Conservation (phyloP, 345 rosid genomes). For the Arabidopsis suecica region DNA sequence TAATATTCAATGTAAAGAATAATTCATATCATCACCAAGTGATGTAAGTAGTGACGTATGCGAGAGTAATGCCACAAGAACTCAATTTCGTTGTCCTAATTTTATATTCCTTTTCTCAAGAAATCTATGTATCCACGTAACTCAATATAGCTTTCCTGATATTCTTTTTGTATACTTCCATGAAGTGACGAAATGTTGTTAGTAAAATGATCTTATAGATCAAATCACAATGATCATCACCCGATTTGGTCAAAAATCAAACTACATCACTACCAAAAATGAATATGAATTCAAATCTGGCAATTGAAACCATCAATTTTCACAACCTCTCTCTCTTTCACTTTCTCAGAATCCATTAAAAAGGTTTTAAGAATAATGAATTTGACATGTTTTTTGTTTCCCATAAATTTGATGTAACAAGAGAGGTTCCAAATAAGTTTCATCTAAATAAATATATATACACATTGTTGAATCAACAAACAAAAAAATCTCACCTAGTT, state of each 20-base stretch:
- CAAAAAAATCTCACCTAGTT: conserved; percentile 29
- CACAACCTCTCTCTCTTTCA: neutral
- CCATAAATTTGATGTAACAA: neutral
- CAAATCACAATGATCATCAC: neutral
- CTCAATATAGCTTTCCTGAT: neutral
- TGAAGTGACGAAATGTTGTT: neutral
- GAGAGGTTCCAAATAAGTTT: neutral
- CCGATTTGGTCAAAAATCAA: neutral
- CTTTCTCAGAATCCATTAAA: conserved; percentile 8
- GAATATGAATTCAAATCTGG: conserved; percentile 16
- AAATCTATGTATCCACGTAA: neutral
- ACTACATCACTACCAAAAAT: neutral
- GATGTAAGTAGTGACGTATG: conserved; percentile 25
- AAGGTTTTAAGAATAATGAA: neutral
- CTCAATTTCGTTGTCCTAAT: neutral
- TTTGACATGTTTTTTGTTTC: neutral
- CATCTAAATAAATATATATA: conserved; percentile 12
- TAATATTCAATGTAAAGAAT: neutral
- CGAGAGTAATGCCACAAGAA: neutral
- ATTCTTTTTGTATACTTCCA: no score
- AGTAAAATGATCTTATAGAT: neutral
- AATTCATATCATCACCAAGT: conserved; percentile 4
- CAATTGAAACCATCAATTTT: neutral
- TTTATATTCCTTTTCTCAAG: neutral
- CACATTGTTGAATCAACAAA: conserved; percentile 37